Conservation (phyloP, 805 yeast genomes). For the Barnettozyma botsteinii region DNA sequence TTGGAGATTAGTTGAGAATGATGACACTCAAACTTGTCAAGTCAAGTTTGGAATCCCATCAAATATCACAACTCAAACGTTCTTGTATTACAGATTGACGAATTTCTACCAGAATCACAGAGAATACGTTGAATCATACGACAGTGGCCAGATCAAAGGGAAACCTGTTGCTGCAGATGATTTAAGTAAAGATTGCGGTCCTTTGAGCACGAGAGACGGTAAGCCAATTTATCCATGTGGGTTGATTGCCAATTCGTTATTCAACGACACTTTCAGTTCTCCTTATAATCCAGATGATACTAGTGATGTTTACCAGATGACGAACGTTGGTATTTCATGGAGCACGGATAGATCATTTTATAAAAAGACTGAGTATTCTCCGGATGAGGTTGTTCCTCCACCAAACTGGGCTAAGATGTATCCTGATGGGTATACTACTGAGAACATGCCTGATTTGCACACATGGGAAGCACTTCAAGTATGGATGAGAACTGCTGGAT, state of each 20-base stretch:
- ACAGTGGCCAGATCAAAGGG: slow-evolving; percentile 77
- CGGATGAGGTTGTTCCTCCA: slow-evolving; percentile 81
- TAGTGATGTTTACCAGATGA: slow-evolving; percentile 14
- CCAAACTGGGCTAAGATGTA: slow-evolving; percentile 78
- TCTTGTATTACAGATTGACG: slow-evolving; percentile 77
- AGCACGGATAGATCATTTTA: slow-evolving; percentile 64
- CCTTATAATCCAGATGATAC: slow-evolving; percentile 30
- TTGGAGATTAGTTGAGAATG: slow-evolving; percentile 54
- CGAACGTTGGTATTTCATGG: slow-evolving; percentile 75
- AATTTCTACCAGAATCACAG: slow-evolving; percentile 94
- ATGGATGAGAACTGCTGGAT: slow-evolving; percentile 97
- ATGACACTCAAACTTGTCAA: slow-evolving; percentile 44
- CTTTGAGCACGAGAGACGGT: slow-evolving; percentile 51
- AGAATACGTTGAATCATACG: slow-evolving; percentile 82
- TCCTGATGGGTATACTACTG: slow-evolving; percentile 86
- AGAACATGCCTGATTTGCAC: slow-evolving; percentile 71
- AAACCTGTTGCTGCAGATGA: slow-evolving; percentile 49
- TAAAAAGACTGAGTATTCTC: slow-evolving; percentile 64
- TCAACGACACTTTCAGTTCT: slow-evolving; percentile 76
- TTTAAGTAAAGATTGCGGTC: slow-evolving; percentile 53
- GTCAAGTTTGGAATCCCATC: slow-evolving; percentile 69
- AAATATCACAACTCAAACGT: slow-evolving; percentile 65
- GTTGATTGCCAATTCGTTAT: slow-evolving; percentile 83
- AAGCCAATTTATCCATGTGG: slow-evolving; percentile 89
- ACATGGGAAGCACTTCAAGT: slow-evolving; percentile 83